Conservation (phyloP, 306 rosid species). For the Carpinus viminea region DNA sequence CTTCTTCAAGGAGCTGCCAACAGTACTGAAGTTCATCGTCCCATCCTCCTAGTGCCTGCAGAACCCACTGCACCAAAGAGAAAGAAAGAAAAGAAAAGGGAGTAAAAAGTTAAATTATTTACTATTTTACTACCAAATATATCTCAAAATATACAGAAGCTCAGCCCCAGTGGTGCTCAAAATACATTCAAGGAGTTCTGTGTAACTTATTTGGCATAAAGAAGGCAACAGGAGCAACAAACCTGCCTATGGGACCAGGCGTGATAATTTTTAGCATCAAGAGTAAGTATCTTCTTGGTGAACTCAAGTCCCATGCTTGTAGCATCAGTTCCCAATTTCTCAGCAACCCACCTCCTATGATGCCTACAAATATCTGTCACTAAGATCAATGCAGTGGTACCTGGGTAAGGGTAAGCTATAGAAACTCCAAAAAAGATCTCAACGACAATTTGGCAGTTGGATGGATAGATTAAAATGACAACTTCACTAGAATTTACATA, state of each 20-base stretch:
- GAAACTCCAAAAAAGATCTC: too few relatives aligned
- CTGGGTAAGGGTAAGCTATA: conserved; percentile 8
- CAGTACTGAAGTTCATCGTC: conserved; percentile 82
- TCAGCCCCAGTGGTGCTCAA: too few relatives aligned
- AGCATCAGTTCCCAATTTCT: conserved; percentile 69
- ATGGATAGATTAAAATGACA: neutral
- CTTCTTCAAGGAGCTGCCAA: conserved; percentile 67
- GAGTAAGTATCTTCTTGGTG: conserved; percentile 68
- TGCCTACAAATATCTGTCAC: conserved; percentile 78
- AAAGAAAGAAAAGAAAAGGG: neutral
- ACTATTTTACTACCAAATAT: neutral
- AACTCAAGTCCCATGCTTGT: conserved; percentile 63
- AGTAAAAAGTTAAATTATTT: conserved; percentile 3
- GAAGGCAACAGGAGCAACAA: conserved; percentile 21
- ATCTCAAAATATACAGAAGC: neutral
- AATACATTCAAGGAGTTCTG: neutral
- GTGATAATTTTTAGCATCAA: conserved; percentile 87
- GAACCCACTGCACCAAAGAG: conserved; percentile 71
- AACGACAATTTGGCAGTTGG: neutral
- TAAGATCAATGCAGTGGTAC: conserved; percentile 39
- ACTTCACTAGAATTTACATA: neutral
- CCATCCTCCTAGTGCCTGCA: conserved; percentile 87
- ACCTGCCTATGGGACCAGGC: conserved; percentile 99
- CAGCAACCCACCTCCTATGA: conserved; percentile 96
- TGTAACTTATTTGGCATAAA: conserved; percentile 6